Evolutionary conservation across 1,139 yeast species (phyloP), one percentile per base, ranked within the genome.

Genomic region (Debaryomyces subglobosus): DNA sequence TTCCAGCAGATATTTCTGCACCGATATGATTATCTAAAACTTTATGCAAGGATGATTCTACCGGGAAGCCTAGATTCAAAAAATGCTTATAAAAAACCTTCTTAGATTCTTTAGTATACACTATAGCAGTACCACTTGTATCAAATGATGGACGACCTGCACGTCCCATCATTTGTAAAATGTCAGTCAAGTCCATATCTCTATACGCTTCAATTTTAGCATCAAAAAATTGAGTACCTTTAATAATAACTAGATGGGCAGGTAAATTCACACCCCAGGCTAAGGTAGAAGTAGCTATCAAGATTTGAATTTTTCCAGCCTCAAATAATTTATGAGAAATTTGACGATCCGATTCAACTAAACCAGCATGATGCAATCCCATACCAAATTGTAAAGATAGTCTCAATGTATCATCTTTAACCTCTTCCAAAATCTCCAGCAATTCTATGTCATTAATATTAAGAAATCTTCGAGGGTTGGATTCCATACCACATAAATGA

Each of bases 181-280:
- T 88, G 67, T 88, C 99, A 0, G 99, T 94, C 63, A 94, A 77
- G 65, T 94, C 96, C 96, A 89, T 89, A 59, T 89, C 96, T 55
- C 84, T 75, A 61, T 88, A 89, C 0, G 82, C 91, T 62, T 86
- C 92, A 51, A 85, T 85, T 62, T 88, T 88, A 10, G 91, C 84
- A 64, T 89, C 96, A 62, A 85, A 89, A 59, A 85, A 88, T 61
- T 89, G 95, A 0, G 99, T 94, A 35, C 98, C 98, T 65, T 94
- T 94, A 54, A 94, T 89, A 45, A 94, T 84, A 7, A 94, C 99
- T 59, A 94, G 73, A 70, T 91, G 94, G 0, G 98, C 98, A 1
- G 98, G 98, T 53, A 94, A 77, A 62, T 94, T 94, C 37, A 94
- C 97, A 60, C 98, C 98, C 95, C 97, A 91, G 0, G 98, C 99